phyloP scores from a whole-genome alignment of 2,329 filamentous ascomycete genomes.

The Teratosphaeria destructans region DNA sequence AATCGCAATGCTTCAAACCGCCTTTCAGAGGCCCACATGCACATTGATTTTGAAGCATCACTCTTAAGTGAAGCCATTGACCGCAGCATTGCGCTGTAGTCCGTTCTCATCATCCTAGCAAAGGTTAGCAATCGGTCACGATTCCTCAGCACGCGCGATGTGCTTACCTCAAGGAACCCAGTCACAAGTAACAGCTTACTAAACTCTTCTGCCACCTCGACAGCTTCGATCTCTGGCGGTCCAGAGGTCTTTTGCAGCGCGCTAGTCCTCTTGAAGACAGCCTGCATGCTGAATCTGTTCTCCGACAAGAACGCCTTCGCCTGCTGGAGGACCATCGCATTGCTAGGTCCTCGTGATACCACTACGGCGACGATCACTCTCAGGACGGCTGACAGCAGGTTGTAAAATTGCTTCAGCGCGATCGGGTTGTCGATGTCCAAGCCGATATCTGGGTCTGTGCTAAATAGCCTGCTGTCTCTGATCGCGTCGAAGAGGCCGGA shows the following conservation, averaged over 20 bases:
- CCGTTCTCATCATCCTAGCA: not conserved
- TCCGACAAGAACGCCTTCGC: slow-evolving; percentile 71
- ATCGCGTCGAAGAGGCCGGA: slow-evolving; percentile 77
- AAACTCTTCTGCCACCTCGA: slow-evolving; percentile 75
- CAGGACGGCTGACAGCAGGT: slow-evolving; percentile 67
- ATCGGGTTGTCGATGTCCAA: slow-evolving; percentile 59
- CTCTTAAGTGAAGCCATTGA: not conserved
- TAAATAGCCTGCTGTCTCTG: slow-evolving; percentile 73
- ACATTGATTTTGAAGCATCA: not conserved
- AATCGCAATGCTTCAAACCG: not conserved
- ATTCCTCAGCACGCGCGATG: not conserved
- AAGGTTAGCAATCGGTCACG: not conserved
- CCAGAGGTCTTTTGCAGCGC: slow-evolving; percentile 44
- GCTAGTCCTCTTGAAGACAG: slow-evolving; percentile 80
- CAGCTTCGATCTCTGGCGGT: slow-evolving; percentile 40
- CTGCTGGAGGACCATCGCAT: slow-evolving; percentile 60
- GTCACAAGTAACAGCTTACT: slow-evolving; percentile 74
- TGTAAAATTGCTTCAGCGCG: slow-evolving; percentile 72
- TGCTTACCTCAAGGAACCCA: slow-evolving; percentile 68
- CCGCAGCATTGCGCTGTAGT: not conserved
- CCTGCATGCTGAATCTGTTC: slow-evolving; percentile 73
- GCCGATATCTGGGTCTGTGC: slow-evolving; percentile 84
- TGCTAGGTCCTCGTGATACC: slow-evolving; percentile 70
- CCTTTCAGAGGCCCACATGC: not conserved
- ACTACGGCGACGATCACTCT: slow-evolving; percentile 75